These are phyloP conservation scores for Clarireedia monteithiana DNA, from an alignment of 2,329 filamentous ascomycete genomes.

Conservation along the genomic window DNA sequence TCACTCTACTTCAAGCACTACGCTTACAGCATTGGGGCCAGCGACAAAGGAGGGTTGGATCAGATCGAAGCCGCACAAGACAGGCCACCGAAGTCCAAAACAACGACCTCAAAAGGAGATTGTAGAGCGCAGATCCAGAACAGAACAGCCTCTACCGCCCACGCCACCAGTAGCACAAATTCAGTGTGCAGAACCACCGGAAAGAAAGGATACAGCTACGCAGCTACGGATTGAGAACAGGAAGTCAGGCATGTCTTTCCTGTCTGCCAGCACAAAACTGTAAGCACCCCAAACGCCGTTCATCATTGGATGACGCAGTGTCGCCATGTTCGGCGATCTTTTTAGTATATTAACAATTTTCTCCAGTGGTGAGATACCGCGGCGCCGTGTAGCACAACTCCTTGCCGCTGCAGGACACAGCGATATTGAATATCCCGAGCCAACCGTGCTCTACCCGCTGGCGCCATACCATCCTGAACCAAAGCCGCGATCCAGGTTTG, in stretches of 20 bases:
- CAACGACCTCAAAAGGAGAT: background rate
- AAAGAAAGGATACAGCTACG: background rate
- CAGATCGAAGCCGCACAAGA: background rate
- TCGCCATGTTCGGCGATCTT: too few relatives aligned
- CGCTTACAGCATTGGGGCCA: slow-evolving; percentile 16
- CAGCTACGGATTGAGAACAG: slow-evolving; percentile 12
- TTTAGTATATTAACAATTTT: background rate
- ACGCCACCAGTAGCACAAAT: too few relatives aligned
- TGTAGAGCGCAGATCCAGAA: background rate
- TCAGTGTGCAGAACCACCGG: background rate
- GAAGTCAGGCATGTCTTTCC: slow-evolving; percentile 31
- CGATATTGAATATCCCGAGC: background rate
- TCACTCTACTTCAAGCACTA: background rate
- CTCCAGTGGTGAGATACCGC: background rate
- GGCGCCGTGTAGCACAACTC: background rate
- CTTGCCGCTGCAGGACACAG: background rate
- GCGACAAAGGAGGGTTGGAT: slow-evolving; percentile 23
- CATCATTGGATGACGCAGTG: background rate
- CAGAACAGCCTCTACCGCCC: background rate
- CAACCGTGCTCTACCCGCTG: background rate
- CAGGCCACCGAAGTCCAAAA: slow-evolving; percentile 1
- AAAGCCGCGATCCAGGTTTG: background rate
- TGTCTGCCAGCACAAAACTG: slow-evolving; percentile 38
- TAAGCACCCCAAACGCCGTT: background rate
- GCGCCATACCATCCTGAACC: background rate